Percentiles rank a stretch among this genome's conserved stretches.
phyloP scores from a whole-genome alignment of 2,329 filamentous ascomycete species.

The Apiospora saccharicola region DNA sequence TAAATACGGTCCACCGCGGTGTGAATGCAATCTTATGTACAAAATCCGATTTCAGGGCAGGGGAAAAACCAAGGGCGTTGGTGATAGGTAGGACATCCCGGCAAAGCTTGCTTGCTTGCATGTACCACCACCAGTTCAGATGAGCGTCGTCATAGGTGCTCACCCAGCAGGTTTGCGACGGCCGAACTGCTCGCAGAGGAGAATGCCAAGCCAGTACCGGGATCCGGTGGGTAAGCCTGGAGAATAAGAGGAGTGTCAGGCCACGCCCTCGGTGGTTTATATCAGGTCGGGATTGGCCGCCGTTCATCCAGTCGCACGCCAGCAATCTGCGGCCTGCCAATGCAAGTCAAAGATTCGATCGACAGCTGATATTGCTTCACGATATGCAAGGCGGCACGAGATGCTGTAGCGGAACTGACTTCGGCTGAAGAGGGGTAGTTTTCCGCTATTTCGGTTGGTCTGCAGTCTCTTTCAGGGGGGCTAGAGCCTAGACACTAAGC shows the following conservation, averaged over 20 bases:
- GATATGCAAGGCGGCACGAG: constrained; percentile 9
- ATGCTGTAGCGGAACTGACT: constrained; percentile 1
- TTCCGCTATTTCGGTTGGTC: not conserved
- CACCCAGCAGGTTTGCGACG: constrained; percentile 12
- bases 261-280: constrained; percentile 8
- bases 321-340: not conserved
- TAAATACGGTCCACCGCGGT: constrained; percentile 2
- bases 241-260: not conserved
- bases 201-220: constrained; percentile 13
- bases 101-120: constrained; percentile 16
- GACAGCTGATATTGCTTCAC: not conserved
- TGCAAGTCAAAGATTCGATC: constrained; percentile 8
- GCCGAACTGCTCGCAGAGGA: not conserved
- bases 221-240: constrained; percentile 13
- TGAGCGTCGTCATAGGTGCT: constrained; percentile 12
- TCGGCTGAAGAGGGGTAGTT: not conserved
- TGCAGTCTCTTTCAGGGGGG: constrained; percentile 13
- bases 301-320: not conserved
- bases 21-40: constrained; percentile 16
- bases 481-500: not conserved
- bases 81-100: not conserved
- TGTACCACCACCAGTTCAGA: constrained; percentile 10
- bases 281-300: not conserved
- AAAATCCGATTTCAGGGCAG: not conserved
- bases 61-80: not conserved